Conservation (phyloP, 441 rosid genomes). For the Mallotus repandus region DNA sequence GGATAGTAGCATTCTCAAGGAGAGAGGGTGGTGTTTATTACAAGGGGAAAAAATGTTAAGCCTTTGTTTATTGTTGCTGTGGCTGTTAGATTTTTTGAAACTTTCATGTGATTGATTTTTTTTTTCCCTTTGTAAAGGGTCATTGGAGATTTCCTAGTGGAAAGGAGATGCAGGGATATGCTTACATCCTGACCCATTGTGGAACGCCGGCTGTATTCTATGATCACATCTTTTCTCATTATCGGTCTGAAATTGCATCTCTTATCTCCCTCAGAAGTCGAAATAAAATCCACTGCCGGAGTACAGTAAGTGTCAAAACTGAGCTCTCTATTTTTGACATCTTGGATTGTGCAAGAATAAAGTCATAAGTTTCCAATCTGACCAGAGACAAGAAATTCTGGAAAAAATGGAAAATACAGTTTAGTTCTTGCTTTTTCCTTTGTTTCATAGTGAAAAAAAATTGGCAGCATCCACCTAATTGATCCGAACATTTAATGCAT, state of each 20-base stretch:
- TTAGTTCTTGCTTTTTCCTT: not conserved
- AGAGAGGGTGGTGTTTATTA: not conserved
- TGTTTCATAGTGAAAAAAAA: not conserved
- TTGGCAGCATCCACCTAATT: not conserved
- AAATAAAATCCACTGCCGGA: constrained; percentile 77
- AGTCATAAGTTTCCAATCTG: not conserved
- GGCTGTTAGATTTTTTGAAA: not conserved
- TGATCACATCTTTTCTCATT: constrained; percentile 74
- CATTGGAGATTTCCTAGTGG: constrained; percentile 97
- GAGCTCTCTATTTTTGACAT: not conserved
- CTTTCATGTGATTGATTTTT: constrained; percentile 8
- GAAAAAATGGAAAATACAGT: not conserved
- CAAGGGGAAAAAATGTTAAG: not conserved
- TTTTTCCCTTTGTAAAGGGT: constrained; percentile 44
- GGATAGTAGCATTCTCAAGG: not conserved
- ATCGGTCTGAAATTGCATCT: constrained; percentile 68
- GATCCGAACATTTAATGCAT: not conserved
- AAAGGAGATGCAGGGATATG: constrained; percentile 97
- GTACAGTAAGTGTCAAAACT: constrained; percentile 52
- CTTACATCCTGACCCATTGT: constrained; percentile 90
- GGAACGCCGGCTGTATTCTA: constrained; percentile 93
- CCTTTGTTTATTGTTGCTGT: not conserved
- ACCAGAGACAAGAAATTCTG: not conserved
- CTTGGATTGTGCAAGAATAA: not conserved
- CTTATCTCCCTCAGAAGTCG: constrained; percentile 73